Base-by-base conservation (phyloP, 495 filamentous ascomycete species). In the Acidomyces sp. region DNA sequence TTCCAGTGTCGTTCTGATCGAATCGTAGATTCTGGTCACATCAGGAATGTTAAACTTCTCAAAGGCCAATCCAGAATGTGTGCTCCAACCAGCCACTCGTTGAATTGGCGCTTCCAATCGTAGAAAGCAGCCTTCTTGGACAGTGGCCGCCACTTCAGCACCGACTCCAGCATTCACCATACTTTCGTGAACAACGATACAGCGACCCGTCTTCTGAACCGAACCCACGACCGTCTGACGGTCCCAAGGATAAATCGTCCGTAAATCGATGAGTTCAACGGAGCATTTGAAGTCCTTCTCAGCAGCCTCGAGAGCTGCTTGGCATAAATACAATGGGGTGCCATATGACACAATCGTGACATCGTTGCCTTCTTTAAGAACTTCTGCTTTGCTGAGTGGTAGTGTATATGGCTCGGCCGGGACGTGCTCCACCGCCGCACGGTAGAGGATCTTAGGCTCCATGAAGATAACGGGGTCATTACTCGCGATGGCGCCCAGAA, bases 171-270 rank as follows among this genome's bases (percentile, higher is more conserved):
- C 87, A 58, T 93, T 96, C 38, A 92, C 66, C 83, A 93, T 94
- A 40, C 84, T 80, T 61, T 97, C 90, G 58, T 97, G 90, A 6
- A 96, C 90, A 1, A 97, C 79, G 22, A 97, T 69, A 23, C 85
- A 88, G 37, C 87, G 62, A 0, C 90, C 87, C 6, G 90, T 97
- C 63, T 90, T 95, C 50, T 68, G 67, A 5, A 95, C 90, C 49
- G 87, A 94, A 24, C 79, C 66, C 33, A 92, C 58, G 2, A 97
- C 72, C 0, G 78, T 81, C 52, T 80, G 67, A 53, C 85, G 78
- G 61, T 97, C 90, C 90, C 90, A 97, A 0, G 90, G 90, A 57
- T 93, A 93, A 25, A 97, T 69, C 0, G 88, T 94, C 28, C 90
- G 68, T 31, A 97, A 58, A 59, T 97, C 90, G 35, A 97, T 86